A percentile compares a stretch with the other conserved stretches of the same genome.
These are phyloP conservation scores for Dictyostelium gargantuum DNA, from an alignment of 208 protist species.

Conservation along the genomic window DNA sequence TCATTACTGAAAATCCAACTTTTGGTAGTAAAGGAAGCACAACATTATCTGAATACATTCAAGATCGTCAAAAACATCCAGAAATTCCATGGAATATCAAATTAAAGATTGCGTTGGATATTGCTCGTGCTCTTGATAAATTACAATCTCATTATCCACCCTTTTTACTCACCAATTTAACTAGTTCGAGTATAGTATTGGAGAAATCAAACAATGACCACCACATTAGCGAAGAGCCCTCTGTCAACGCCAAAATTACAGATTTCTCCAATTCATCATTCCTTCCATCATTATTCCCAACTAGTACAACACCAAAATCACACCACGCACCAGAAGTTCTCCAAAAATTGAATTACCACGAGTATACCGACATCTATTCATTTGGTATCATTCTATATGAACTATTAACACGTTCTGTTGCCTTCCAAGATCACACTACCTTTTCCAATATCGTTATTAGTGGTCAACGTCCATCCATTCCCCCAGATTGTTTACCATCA, in stretches of 20 bases:
- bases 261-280: constrained; percentile 4
- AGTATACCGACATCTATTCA: constrained; percentile 8
- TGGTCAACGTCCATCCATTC: constrained; percentile 53
- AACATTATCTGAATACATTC: constrained; percentile 10
- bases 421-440: constrained; percentile 41
- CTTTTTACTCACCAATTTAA: constrained; percentile 9
- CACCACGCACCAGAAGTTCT: constrained; percentile 25
- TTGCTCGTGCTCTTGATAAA: constrained; percentile 4
- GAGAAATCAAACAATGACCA: background rate
- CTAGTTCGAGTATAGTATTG: background rate
- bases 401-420: constrained; percentile 9
- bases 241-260: background rate
- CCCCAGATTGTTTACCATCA: constrained; percentile 26
- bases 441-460: constrained; percentile 30
- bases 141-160: constrained; percentile 4
- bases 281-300: constrained; percentile 38
- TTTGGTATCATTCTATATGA: constrained; percentile 51
- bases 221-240: background rate
- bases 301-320: background rate
- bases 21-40: constrained; percentile 28
- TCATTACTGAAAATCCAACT: constrained; percentile 42
- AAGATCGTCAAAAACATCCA: constrained; percentile 44
- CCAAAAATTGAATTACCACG: constrained; percentile 35
- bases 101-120: constrained; percentile 44
- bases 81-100: constrained; percentile 45